Evolutionary conservation across 176 grass and related monocot genomes (phyloP), one percentile per base, ranked within the genome.

Genomic region (Carex scoparia): DNA sequence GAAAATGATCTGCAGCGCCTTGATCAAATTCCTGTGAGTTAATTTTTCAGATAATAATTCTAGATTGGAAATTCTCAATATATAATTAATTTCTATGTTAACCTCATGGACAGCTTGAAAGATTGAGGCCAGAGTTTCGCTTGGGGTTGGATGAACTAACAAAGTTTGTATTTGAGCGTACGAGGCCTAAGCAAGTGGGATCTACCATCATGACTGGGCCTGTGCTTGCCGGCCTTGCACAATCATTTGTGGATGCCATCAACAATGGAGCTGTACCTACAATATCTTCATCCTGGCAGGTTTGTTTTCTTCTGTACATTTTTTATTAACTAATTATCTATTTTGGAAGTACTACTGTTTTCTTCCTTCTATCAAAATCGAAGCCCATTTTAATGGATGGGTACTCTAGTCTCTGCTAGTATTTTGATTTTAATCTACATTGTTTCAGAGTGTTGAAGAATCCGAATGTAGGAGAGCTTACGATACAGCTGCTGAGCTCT

Each of bases 231-330:
- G 90, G 89, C 79, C 60, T 94, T 69, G 86, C 88, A 66, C 90
- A 91, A 51, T 91, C 87, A 35, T 94, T 94, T 75, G 5, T 94
- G 83, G 92, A 94, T 88, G 92, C 90, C 69, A 88, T 94, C 65
- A 94, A 94, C 62, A 94, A 94, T 57, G 92, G 92, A 65, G 92
- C 92, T 72, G 92, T 94, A 10, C 92, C 92, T 66, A 90, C 86
- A 14, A 94, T 94, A 89, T 88, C 90, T 67, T 94, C 92, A 49
- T 94, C 92, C 33, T 94, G 92, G 92, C 92, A 94, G 92, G 92
- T 94, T 84, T 40, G 44, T 90, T 64, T 75, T 86, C 49, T 84
- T 85, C 2, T 37, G 32, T 16, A 13, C 8, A 65, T 44, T 16
- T 69, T 67, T 46, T 70, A 7, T 37, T 75, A 55, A 13, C 65